Evolutionary conservation across 2,329 filamentous ascomycete genomes (phyloP), one percentile per base, ranked within the genome.

Genomic region (Xylaria sp.): DNA sequence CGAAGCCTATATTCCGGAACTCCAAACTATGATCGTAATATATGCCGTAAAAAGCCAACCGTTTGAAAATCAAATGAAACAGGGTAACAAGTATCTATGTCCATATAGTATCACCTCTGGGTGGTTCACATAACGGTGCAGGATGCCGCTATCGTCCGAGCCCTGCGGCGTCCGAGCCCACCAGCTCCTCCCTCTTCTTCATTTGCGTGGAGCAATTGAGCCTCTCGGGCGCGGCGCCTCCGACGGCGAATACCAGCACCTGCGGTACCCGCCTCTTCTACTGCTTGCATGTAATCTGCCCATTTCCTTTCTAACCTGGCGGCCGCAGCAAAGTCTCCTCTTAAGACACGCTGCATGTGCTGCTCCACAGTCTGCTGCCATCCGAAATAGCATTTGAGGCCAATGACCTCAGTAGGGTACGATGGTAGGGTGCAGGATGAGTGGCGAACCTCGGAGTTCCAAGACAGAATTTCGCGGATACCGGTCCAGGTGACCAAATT

Each of bases 291-390:
- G 78, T 93, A 97, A 61, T 96, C 92, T 0, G 91, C 91, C 95
- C 95, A 98, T 77, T 95, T 96, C 70, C 90, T 86, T 82, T 97
- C 94, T 22, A 98, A 84, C n/a, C 92, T 84, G 42, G 85, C 85
- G 0, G 96, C 96, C 0, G 92, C 86, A 0, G 85, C 83, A 65
- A 93, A 86, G 68, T 97, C 92, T 6, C 93, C 93, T 4, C 87
- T 84, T 58, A 97, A 79, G 0, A 97, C 92, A 3, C 94, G 88
- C 81, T 94, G 95, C 60, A 90, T 94, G 79, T 98, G 95, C 78
- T 97, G 94, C 72, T 97, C 92, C 4, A 97, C 94, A 0, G 94
- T 97, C 81, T 93, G 92, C 80, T 98, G 95, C 88, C 93, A 97
- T 47, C 92, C 93, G 78, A 97, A 97, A 82, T 95, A 98, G 79